Evolutionary conservation across 768 basidiomycete species (phyloP), one percentile per base, ranked within the genome.

Genomic region (Phallus indusiatus): DNA sequence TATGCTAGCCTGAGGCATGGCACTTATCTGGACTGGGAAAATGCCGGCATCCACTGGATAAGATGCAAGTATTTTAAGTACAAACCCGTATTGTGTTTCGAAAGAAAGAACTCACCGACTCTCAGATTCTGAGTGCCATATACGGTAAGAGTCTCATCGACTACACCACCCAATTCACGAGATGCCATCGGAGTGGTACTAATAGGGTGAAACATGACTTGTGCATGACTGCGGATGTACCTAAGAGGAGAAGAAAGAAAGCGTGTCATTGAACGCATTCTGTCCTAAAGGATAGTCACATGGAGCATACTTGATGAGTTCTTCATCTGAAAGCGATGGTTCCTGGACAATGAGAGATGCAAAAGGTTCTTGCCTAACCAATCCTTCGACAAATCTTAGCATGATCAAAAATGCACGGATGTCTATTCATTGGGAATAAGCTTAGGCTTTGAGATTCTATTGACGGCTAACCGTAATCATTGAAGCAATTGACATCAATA

Each of bases 121-220:
- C 70, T 62, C 16, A 72, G 28, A 53, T 72, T 70, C 34, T 53
- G 59, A 11, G 67, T 67, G n/a, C 72, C 72, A 55, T 71, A 72
- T 11, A 73, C 71, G 49, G 56, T 64, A 17, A 74, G 61, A 12
- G 64, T 51, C 1, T 63, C 51, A 55, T 71, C 68, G 37, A 74
- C 71, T 16, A 71, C 71, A 28, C 73, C 73, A n/a, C 76, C 76
- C 36, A 71, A 57, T 22, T 68, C 68, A 54, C 60, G 61, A 9
- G 76, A 75, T 66, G 76, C 66, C 75, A 78, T 76, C 10, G 73
- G 66, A 56, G 72, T 59, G 3, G 75, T 72, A 7, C 75, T 69
- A 8, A 66, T 22, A 7, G 66, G 62, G 63, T 64, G 56, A 18
- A 58, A 10, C 64, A 64, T 62, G 61, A 50, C 54, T 42, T 42